Base-by-base conservation (phyloP, 2,329 filamentous ascomycete genomes). In the Venturia aucupariae region DNA sequence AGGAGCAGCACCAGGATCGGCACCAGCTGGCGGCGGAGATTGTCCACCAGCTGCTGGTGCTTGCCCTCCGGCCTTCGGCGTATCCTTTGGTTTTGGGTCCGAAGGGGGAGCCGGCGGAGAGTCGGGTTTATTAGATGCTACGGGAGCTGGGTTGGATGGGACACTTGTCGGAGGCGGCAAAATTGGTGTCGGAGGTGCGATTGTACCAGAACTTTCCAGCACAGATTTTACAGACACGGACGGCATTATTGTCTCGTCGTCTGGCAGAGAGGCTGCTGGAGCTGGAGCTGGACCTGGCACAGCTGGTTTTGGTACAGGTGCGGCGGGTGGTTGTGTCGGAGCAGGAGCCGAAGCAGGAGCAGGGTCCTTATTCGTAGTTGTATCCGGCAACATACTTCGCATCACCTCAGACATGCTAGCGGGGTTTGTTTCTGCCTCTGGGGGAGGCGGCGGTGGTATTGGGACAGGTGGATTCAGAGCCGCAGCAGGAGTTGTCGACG, bases 261-360 rank as follows among this genome's bases (percentile, higher is more conserved):
- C 57, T 7, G 35, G 10, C 57, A 19, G 8, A 19, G 15, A 5
- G 1, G 39, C 39, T 41, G 39, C 39, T 15, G 27, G 57, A 17
- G 69, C 24, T n/a, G 24, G 24, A 86, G 71, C 42, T 22, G 42
- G n/a, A 46, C n/a, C n/a, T n/a, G n/a, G n/a, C n/a, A 51, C 22
- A 27, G 22, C 46, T 4, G 46, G 46, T 27, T 51, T 27, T 82
- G 44, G 76, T 77, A 65, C 79, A 75, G 13, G 85, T 72, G 0
- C 76, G 81, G 64, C 81, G 81, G 65, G 79, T 80, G 11, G 77
- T 81, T 22, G 84, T 78, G 62, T 84, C 81, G 0, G 82, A 82
- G 70, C 83, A 85, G 65, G 83, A 80, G 30, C 81, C 82, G 67
- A 24, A 35, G 51, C 30, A 1, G 27, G 13, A 55, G 51, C 15